These are phyloP conservation scores for Syzygium syzygioides DNA, from an alignment of 441 rosid species.

Conservation along the genomic window DNA sequence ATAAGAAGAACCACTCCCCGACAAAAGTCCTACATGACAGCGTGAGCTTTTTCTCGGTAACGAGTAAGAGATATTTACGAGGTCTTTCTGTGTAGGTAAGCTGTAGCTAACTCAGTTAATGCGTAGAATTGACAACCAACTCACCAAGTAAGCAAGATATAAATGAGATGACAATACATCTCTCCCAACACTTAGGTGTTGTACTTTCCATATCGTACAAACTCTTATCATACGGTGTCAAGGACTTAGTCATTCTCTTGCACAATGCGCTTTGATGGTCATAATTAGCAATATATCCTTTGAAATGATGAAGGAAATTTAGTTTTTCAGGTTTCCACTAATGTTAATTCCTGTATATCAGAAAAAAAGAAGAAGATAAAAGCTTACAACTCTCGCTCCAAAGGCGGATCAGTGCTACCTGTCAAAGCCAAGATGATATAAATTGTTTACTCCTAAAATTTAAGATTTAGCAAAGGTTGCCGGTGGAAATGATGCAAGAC, in stretches of 20 bases:
- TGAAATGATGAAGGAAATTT: neutral
- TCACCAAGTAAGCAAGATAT: neutral
- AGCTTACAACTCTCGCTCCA: neutral
- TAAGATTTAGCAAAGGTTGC: no score
- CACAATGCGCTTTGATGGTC: neutral
- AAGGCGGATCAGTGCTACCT: neutral
- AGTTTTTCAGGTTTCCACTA: neutral
- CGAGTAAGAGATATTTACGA: neutral
- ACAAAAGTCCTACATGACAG: neutral
- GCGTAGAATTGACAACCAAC: neutral
- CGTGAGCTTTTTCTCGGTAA: neutral
- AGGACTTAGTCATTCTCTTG: neutral
- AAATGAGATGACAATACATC: accelerated
- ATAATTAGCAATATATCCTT: neutral
- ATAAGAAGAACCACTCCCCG: neutral
- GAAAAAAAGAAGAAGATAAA: neutral
- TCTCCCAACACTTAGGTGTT: neutral
- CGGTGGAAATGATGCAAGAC: no score
- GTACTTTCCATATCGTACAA: neutral
- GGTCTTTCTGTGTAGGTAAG: neutral
- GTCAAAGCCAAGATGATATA: neutral
- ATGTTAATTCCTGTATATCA: no score
- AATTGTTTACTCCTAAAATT: neutral
- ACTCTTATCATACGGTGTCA: accelerated
- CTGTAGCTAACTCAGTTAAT: neutral